Evolutionary conservation across 805 yeast genomes (phyloP).

Genomic region (Phaffomyces opuntiae): DNA sequence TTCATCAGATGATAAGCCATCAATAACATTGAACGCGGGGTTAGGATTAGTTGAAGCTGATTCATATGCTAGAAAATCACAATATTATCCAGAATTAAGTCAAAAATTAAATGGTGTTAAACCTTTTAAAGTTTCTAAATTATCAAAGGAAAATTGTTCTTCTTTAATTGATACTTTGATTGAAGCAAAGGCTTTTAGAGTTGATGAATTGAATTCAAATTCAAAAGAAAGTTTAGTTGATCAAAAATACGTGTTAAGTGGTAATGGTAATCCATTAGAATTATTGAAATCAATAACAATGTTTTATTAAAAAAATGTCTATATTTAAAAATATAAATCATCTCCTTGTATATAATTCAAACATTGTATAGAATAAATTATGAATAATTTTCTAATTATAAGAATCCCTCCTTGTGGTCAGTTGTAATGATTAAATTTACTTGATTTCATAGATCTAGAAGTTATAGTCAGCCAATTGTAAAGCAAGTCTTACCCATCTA

Average conservation of each 20-base stretch:
- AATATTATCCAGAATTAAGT: slow-evolving; percentile 52
- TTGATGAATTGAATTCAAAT: slow-evolving; percentile 26
- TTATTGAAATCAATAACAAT: slow-evolving; percentile 20
- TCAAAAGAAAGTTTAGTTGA: slow-evolving; percentile 32
- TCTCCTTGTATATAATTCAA: not conserved
- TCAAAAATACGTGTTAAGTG: slow-evolving; percentile 48
- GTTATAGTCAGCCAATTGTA: too few relatives aligned
- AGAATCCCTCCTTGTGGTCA: too few relatives aligned
- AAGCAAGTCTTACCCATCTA: too few relatives aligned
- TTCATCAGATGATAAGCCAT: slow-evolving; percentile 44
- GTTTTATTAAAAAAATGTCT: slow-evolving; percentile 10
- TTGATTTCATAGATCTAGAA: too few relatives aligned
- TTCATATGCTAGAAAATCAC: slow-evolving; percentile 43
- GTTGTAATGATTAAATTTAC: too few relatives aligned
- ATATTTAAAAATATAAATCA: not conserved
- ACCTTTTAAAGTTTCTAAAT: slow-evolving; percentile 35
- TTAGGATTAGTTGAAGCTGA: slow-evolving; percentile 45
- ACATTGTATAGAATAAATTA: too few relatives aligned
- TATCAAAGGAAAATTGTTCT: slow-evolving; percentile 38
- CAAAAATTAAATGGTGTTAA: slow-evolving; percentile 33
- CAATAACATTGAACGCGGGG: slow-evolving; percentile 54
- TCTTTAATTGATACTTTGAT: slow-evolving; percentile 34
- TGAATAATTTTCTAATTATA: too few relatives aligned
- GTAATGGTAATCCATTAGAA: slow-evolving; percentile 55
- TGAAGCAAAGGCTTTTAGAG: slow-evolving; percentile 33